A percentile compares a stretch with the other conserved stretches of the same genome.
Conservation (phyloP, 768 basidiomycete species). For the Asterophora parasitica region DNA sequence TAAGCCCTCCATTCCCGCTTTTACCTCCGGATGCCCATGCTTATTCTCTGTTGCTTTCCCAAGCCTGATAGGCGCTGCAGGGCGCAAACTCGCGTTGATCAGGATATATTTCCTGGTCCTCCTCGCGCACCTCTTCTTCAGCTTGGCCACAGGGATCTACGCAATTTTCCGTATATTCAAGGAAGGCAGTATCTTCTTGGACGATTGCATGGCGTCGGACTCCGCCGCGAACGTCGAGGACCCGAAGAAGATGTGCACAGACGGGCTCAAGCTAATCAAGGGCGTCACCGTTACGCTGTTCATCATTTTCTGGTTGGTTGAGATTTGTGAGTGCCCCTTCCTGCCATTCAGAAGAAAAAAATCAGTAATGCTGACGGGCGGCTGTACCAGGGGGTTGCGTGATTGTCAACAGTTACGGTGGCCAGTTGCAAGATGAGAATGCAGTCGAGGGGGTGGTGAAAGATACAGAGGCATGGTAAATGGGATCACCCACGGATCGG, state of each 20-base stretch:
- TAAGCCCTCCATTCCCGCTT: conserved; percentile 17
- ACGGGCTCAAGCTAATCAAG: conserved; percentile 36
- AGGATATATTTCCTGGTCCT: conserved; percentile 39
- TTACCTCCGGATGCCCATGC: background rate
- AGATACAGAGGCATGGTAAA: conserved; percentile 42
- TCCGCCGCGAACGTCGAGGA: conserved; percentile 2
- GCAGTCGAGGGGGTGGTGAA: conserved; percentile 32
- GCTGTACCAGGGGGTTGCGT: conserved; percentile 37
- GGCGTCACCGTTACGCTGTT: conserved; percentile 38
- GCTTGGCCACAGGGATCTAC: conserved; percentile 38
- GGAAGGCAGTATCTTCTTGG: conserved; percentile 33
- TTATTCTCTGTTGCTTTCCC: background rate
- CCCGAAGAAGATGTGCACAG: conserved; percentile 31
- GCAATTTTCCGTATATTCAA: conserved; percentile 40
- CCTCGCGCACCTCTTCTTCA: conserved; percentile 39
- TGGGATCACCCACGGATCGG: no score
- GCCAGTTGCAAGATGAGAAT: conserved; percentile 43
- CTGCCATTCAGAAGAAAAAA: background rate
- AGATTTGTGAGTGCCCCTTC: conserved; percentile 36
- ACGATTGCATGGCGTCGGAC: conserved; percentile 27
- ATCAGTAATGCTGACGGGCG: conserved; percentile 7
- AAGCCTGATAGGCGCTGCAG: conserved; percentile 41
- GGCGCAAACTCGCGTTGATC: conserved; percentile 35
- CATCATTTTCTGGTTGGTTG: conserved; percentile 42
- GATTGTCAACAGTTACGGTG: conserved; percentile 40